Evolutionary conservation across 2,329 filamentous ascomycete species (phyloP).

Genomic region (Fusarium sororula): DNA sequence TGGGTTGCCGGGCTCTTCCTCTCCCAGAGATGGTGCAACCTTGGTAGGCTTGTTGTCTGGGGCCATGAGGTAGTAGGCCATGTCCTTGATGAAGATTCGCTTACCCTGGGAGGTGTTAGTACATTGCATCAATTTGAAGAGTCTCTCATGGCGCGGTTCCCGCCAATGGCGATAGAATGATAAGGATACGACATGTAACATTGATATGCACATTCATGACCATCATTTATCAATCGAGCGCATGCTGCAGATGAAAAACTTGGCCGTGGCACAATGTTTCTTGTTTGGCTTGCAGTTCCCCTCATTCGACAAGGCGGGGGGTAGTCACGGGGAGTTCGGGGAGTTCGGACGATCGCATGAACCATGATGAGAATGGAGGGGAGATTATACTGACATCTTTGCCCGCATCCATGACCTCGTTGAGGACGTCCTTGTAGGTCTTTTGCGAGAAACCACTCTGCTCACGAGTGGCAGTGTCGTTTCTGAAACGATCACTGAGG

Average conservation of each 20-base stretch:
- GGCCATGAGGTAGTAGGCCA: conserved; percentile 89
- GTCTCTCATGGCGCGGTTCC: not conserved
- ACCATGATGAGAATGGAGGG: conserved; percentile 15
- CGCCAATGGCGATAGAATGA: not conserved
- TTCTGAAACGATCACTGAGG: conserved; percentile 79
- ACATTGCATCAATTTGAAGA: not conserved
- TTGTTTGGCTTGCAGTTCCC: conserved; percentile 11
- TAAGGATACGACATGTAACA: conserved; percentile 7
- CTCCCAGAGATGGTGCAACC: conserved; percentile 83
- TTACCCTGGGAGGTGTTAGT: conserved; percentile 70
- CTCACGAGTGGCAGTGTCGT: conserved; percentile 66
- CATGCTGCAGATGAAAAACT: not conserved
- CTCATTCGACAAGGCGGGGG: conserved; percentile 22
- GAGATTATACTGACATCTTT: conserved; percentile 69
- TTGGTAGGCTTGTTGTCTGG: conserved; percentile 73
- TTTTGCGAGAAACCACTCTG: conserved; percentile 73
- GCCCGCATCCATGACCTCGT: conserved; percentile 75
- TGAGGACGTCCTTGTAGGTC: conserved; percentile 81
- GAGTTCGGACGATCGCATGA: conserved; percentile 26
- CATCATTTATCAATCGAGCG: not conserved
- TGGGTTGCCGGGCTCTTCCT: conserved; percentile 75
- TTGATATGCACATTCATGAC: not conserved
- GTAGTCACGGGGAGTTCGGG: conserved; percentile 26
- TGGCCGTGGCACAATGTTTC: conserved; percentile 3
- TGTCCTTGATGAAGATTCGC: conserved; percentile 97